Evolutionary conservation across 805 yeast species (phyloP).

Genomic region (Tetrapisispora pingtungensis): DNA sequence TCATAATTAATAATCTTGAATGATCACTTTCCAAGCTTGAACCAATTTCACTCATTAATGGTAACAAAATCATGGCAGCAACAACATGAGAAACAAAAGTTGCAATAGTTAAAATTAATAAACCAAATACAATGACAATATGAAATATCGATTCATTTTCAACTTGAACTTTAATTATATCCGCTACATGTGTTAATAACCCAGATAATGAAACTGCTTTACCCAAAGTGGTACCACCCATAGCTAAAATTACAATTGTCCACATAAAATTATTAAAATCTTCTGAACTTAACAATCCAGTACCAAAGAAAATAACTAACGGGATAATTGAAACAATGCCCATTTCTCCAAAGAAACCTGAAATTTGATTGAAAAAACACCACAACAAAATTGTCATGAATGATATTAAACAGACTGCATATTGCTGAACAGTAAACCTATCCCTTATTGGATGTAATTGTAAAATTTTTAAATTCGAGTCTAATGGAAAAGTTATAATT

Average conservation of each 20-base stretch:
- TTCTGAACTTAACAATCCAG: conserved; percentile 76
- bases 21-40: conserved; percentile 62
- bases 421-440: conserved; percentile 59
- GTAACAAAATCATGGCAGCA: conserved; percentile 88
- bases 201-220: conserved; percentile 93
- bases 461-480: conserved; percentile 34
- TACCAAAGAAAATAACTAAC: conserved; percentile 81
- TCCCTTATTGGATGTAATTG: conserved; percentile 47
- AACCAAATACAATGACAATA: conserved; percentile 69
- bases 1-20: conserved; percentile 69
- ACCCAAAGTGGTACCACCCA: conserved; percentile 97
- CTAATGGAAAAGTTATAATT: conserved; percentile 51
- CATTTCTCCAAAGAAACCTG: conserved; percentile 80
- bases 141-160: conserved; percentile 59
- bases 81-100: conserved; percentile 96
- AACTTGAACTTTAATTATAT: conserved; percentile 54
- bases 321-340: conserved; percentile 93
- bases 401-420: conserved; percentile 62
- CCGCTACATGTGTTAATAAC: conserved; percentile 67
- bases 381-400: conserved; percentile 68
- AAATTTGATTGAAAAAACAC: conserved; percentile 77
- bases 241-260: conserved; percentile 91
- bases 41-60: conserved; percentile 88
- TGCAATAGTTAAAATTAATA: conserved; percentile 72
- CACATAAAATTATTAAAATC: conserved; percentile 94